These are phyloP conservation scores for Phaffomyces antillensis DNA, from an alignment of 805 yeast species.

Conservation along the genomic window DNA sequence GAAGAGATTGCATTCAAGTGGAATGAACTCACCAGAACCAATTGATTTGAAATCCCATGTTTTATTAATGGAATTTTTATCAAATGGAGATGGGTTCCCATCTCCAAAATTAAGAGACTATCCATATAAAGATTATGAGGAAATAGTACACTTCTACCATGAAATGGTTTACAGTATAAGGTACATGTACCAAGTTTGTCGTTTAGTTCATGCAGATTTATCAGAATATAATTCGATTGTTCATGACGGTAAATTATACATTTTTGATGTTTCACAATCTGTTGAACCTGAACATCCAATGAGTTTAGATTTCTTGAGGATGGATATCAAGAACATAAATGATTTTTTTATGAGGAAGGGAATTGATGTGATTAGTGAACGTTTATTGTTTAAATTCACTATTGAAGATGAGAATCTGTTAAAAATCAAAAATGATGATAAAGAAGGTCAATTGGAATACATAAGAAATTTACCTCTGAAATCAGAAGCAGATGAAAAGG, in stretches of 20 bases:
- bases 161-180: conserved; percentile 82
- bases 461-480: conserved; percentile 53
- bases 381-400: conserved; percentile 72
- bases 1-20: conserved; percentile 68
- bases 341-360: conserved; percentile 74
- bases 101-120: conserved; percentile 88
- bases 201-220: conserved; percentile 92
- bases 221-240: conserved; percentile 91
- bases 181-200: conserved; percentile 78
- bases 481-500: conserved; percentile 38
- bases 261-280: conserved; percentile 94
- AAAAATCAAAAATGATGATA: conserved; percentile 31
- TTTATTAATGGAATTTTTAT: conserved; percentile 85
- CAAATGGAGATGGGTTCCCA: conserved; percentile 76
- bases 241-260: conserved; percentile 69
- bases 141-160: conserved; percentile 60
- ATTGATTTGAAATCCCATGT: conserved; percentile 84
- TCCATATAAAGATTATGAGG: conserved; percentile 59
- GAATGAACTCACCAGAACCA: conserved; percentile 94
- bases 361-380: conserved; percentile 73
- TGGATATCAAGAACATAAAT: conserved; percentile 96
- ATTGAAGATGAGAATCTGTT: conserved; percentile 38
- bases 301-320: conserved; percentile 88
- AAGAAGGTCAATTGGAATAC: conserved; percentile 33
- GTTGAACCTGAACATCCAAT: conserved; percentile 98